Evolutionary conservation across 1,284 basidiomycete species (phyloP).

Genomic region (Cutaneotrichosporon sp.): DNA sequence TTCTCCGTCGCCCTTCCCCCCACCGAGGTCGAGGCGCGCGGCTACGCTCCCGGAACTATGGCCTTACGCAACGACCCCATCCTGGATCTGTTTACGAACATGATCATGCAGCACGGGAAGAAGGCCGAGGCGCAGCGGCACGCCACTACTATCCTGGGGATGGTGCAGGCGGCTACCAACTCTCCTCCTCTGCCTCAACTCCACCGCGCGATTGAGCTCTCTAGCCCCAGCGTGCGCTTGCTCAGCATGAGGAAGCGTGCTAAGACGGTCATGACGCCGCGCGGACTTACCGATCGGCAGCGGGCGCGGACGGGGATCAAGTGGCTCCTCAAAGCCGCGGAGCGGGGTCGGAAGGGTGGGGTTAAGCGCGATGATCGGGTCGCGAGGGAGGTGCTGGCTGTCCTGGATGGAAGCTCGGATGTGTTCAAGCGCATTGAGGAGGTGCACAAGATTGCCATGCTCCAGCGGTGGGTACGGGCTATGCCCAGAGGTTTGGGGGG

Average conservation of each 20-base stretch:
- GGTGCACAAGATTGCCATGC: constrained; percentile 69
- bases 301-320: constrained; percentile 64
- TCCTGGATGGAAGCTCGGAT: constrained; percentile 63
- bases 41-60: constrained; percentile 50
- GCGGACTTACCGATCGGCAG: constrained; percentile 73
- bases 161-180: constrained; percentile 66
- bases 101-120: constrained; percentile 67
- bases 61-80: constrained; percentile 75
- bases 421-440: constrained; percentile 63
- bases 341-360: constrained; percentile 57
- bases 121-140: constrained; percentile 64
- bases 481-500: neutral
- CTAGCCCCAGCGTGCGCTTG: constrained; percentile 65
- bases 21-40: constrained; percentile 22
- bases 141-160: constrained; percentile 61
- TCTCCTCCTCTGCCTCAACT: constrained; percentile 73
- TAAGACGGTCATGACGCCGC: constrained; percentile 65
- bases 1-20: constrained; percentile 11
- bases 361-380: constrained; percentile 64
- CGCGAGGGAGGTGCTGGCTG: constrained; percentile 69
- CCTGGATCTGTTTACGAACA: constrained; percentile 67
- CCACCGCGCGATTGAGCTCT: constrained; percentile 64
- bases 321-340: constrained; percentile 65
- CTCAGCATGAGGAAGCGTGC: constrained; percentile 60
- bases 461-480: constrained; percentile 68